Evolutionary conservation across 495 filamentous ascomycete genomes (phyloP).

Genomic region (Penicillium canariense): DNA sequence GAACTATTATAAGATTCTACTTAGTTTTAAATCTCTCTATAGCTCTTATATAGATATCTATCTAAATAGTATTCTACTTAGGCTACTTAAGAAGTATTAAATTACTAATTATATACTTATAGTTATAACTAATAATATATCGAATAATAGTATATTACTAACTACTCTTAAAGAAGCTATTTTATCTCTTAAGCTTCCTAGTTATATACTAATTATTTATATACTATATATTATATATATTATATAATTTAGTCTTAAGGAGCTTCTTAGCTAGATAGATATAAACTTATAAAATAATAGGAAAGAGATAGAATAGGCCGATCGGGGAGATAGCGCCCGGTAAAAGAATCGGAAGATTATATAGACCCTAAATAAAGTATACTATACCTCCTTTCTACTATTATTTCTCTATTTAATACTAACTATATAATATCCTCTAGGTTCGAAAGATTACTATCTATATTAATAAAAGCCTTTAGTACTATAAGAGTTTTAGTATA

Average conservation of each 20-base stretch:
- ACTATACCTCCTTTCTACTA: not conserved
- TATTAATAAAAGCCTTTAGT: no score
- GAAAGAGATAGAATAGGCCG: no score
- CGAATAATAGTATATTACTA: constrained; percentile 20
- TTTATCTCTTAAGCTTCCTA: not conserved
- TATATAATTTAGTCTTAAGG: no score
- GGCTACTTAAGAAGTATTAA: constrained; percentile 9
- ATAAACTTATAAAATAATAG: no score
- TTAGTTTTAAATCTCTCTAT: constrained; percentile 22
- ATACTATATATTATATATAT: no score
- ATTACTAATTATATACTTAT: constrained; percentile 11
- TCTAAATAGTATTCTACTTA: constrained; percentile 11
- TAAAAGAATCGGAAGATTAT: no score
- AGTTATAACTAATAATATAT: constrained; percentile 24
- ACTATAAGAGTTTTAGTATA: no score
- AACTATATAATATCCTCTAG: not conserved
- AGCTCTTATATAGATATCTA: constrained; percentile 6
- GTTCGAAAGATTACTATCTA: no score
- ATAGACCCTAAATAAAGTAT: constrained; percentile 4
- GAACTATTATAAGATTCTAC: constrained; percentile 20
- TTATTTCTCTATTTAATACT: not conserved
- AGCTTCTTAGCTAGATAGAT: no score
- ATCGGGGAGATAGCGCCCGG: no score
- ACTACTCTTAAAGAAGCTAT: constrained; percentile 5
- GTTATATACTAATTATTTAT: not conserved